phyloP scores from a whole-genome alignment of 805 yeast genomes.

The Metschnikowia chrysomelidarum region DNA sequence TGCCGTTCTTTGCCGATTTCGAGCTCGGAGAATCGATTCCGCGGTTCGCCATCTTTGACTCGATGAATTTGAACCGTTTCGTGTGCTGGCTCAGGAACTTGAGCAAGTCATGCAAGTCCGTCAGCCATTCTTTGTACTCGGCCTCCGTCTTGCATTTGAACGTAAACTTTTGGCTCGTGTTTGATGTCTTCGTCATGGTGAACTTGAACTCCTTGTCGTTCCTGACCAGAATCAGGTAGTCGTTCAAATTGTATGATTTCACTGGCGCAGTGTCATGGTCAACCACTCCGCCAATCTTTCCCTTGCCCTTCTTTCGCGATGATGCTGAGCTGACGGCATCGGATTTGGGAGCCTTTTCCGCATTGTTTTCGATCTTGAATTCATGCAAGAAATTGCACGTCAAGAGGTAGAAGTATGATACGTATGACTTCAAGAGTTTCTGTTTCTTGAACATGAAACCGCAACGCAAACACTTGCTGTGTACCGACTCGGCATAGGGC shows the following conservation, averaged over 20 bases:
- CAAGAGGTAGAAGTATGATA: conserved; percentile 35
- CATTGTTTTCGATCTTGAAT: conserved; percentile 32
- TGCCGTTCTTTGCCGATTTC: conserved; percentile 3
- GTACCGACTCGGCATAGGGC: conserved; percentile 39
- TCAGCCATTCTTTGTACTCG: conserved; percentile 52
- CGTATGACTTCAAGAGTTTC: conserved; percentile 41
- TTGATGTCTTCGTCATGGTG: conserved; percentile 28
- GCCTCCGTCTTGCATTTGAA: conserved; percentile 45
- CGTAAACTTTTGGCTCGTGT: conserved; percentile 30
- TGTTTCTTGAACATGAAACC: conserved; percentile 42
- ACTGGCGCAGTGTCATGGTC: conserved; percentile 40
- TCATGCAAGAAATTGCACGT: conserved; percentile 45
- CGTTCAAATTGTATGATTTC: conserved; percentile 43
- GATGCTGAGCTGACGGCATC: conserved; percentile 13
- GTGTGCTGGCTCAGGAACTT: conserved; percentile 43
- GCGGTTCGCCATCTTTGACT: conserved; percentile 35
- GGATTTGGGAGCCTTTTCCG: conserved; percentile 10
- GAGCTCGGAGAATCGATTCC: conserved; percentile 8
- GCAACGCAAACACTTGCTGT: conserved; percentile 38
- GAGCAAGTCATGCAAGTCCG: conserved; percentile 52
- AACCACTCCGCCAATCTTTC: conserved; percentile 39
- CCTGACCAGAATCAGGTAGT: conserved; percentile 31
- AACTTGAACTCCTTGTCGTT: conserved; percentile 36
- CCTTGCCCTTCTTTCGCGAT: conserved; percentile 22
- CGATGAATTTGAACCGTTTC: conserved; percentile 50